Evolutionary conservation across 1,284 basidiomycete species (phyloP).

Genomic region (Rugosomyces carneus): DNA sequence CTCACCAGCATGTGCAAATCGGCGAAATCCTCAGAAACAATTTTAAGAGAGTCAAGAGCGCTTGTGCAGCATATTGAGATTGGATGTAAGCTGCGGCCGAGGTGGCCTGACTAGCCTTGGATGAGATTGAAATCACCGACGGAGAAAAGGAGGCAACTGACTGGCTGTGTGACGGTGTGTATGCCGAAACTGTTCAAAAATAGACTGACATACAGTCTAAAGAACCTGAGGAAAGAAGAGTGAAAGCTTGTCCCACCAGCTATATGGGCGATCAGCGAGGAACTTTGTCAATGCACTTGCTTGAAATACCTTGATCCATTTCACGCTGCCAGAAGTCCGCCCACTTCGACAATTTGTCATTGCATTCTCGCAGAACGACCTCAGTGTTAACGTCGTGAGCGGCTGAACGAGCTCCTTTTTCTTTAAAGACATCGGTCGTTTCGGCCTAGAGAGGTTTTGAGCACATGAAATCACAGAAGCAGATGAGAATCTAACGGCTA

Average conservation of each 20-base stretch:
- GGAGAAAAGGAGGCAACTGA: slow-evolving; percentile 25
- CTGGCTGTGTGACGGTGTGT: slow-evolving; percentile 52
- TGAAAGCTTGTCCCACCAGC: slow-evolving; percentile 67
- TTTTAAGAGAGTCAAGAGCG: slow-evolving; percentile 60
- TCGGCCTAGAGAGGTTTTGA: slow-evolving; percentile 43
- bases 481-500: slow-evolving; percentile 47
- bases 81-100: slow-evolving; percentile 57
- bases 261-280: slow-evolving; percentile 21
- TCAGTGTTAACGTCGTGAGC: slow-evolving; percentile 63
- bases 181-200: slow-evolving; percentile 80
- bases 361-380: slow-evolving; percentile 61
- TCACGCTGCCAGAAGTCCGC: slow-evolving; percentile 60
- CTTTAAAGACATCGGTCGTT: slow-evolving; percentile 67
- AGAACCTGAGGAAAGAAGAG: slow-evolving; percentile 63
- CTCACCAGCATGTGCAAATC: slow-evolving; percentile 69
- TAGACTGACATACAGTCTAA: slow-evolving; percentile 68
- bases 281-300: slow-evolving; percentile 9
- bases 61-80: slow-evolving; percentile 67
- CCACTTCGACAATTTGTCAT: slow-evolving; percentile 66
- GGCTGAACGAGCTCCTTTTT: slow-evolving; percentile 34
- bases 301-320: slow-evolving; percentile 55
- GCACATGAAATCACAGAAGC: slow-evolving; percentile 2
- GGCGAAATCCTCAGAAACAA: slow-evolving; percentile 67
- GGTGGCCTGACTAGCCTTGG: slow-evolving; percentile 27
- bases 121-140: slow-evolving; percentile 2